These are phyloP conservation scores for Zychaea mexicana DNA, from an alignment of 371 early-diverging fungal genomes.

Conservation along the genomic window DNA sequence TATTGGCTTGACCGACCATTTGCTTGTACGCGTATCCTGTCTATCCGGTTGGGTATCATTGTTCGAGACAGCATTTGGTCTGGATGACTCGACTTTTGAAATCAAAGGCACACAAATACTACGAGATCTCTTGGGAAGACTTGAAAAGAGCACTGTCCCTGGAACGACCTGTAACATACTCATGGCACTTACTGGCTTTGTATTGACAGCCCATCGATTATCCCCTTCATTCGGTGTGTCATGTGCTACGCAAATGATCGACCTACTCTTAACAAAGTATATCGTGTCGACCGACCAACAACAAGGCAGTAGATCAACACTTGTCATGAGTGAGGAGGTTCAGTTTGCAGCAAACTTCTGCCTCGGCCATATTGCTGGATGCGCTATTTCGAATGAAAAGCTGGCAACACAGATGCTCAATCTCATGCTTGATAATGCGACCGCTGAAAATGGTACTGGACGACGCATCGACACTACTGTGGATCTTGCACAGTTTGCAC, in stretches of 20 bases:
- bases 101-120: constrained; percentile 28
- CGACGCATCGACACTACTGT: constrained; percentile 36
- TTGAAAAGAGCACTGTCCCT: constrained; percentile 58
- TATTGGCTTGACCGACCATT: constrained; percentile 55
- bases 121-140: constrained; percentile 43
- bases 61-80: constrained; percentile 33
- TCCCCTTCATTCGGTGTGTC: constrained; percentile 33
- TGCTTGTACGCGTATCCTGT: constrained; percentile 52
- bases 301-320: constrained; percentile 18
- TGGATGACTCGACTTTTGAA: constrained; percentile 26
- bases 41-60: constrained; percentile 51
- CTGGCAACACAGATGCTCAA: constrained; percentile 21
- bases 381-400: constrained; percentile 52
- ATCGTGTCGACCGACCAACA: constrained; percentile 13
- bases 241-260: constrained; percentile 29
- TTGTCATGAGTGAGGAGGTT: constrained; percentile 58
- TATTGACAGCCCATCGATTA: constrained; percentile 16
- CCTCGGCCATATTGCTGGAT: constrained; percentile 49
- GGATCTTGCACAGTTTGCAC: constrained; percentile 47
- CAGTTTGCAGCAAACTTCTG: constrained; percentile 57
- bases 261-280: constrained; percentile 29
- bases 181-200: constrained; percentile 53
- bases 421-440: constrained; percentile 19
- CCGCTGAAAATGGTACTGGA: neutral
- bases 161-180: constrained; percentile 56